These are phyloP conservation scores for Kodamaea alishanica DNA, from an alignment of 1,139 yeast species.

Conservation along the genomic window DNA sequence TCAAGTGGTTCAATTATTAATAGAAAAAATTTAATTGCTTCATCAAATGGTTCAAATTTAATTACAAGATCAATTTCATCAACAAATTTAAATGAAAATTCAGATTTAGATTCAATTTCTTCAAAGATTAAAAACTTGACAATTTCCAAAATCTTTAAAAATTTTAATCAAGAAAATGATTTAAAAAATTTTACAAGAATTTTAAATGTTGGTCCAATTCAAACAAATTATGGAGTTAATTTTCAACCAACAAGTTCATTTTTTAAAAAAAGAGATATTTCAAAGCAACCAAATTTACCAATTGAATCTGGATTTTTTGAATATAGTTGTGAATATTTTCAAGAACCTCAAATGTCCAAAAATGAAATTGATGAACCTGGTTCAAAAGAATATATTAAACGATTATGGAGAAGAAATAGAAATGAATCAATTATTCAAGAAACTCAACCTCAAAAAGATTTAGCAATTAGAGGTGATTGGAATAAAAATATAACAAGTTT, in stretches of 20 bases:
- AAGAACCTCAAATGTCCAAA: slow-evolving; percentile 91
- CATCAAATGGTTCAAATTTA: slow-evolving; percentile 29
- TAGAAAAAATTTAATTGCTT: slow-evolving; percentile 26
- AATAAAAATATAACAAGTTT: slow-evolving; percentile 56
- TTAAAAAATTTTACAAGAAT: slow-evolving; percentile 37
- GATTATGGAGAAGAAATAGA: slow-evolving; percentile 87
- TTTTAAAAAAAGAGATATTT: slow-evolving; percentile 38
- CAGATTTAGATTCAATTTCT: slow-evolving; percentile 35
- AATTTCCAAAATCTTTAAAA: slow-evolving; percentile 40
- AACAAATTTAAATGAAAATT: slow-evolving; percentile 20
- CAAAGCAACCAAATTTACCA: slow-evolving; percentile 50
- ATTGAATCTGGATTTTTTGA: slow-evolving; percentile 75
- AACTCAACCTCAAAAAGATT: slow-evolving; percentile 84
- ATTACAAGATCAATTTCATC: slow-evolving; percentile 36
- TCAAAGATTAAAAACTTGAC: slow-evolving; percentile 39
- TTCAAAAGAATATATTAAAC: slow-evolving; percentile 74
- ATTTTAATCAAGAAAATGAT: slow-evolving; percentile 42
- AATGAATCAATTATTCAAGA: slow-evolving; percentile 83
- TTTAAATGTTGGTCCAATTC: slow-evolving; percentile 39
- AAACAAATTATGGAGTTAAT: slow-evolving; percentile 49
- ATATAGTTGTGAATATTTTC: slow-evolving; percentile 88
- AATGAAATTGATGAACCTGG: slow-evolving; percentile 92
- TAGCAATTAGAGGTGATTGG: slow-evolving; percentile 89
- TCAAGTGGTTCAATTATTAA: slow-evolving; percentile 33
- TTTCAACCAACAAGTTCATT: slow-evolving; percentile 52